Conservation (phyloP, 2,329 filamentous ascomycete genomes). For the Elsinoe australis region DNA sequence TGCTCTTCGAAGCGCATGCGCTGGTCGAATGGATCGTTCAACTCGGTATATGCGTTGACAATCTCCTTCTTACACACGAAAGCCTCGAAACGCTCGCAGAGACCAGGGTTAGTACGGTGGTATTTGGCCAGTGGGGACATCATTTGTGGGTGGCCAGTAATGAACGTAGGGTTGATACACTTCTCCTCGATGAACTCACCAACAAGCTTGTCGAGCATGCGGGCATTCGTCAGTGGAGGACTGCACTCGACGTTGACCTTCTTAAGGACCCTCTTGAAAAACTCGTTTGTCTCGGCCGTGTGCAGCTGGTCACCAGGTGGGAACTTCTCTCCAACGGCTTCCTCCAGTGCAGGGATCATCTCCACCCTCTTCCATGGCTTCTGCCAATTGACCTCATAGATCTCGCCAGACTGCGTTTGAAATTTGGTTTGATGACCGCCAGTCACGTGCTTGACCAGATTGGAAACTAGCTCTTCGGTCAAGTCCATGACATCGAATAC, state of each 20-base stretch:
- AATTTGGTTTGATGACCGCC: slow-evolving; percentile 80
- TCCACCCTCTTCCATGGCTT: slow-evolving; percentile 86
- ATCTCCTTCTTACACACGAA: slow-evolving; percentile 98
- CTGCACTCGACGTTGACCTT: slow-evolving; percentile 87
- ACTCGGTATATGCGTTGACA: slow-evolving; percentile 92
- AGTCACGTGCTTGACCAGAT: slow-evolving; percentile 79
- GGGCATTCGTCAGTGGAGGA: slow-evolving; percentile 82
- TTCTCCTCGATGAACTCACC: slow-evolving; percentile 94
- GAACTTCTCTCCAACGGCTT: slow-evolving; percentile 87
- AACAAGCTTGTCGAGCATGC: slow-evolving; percentile 87
- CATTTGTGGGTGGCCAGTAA: slow-evolving; percentile 69
- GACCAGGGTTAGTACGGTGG: slow-evolving; percentile 69
- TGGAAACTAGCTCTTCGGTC: slow-evolving; percentile 88
- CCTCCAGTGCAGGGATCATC: slow-evolving; percentile 91
- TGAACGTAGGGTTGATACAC: slow-evolving; percentile 89
- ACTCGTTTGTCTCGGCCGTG: slow-evolving; percentile 79
- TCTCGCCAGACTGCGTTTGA: slow-evolving; percentile 77
- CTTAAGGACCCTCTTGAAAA: slow-evolving; percentile 74
- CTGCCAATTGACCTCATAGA: slow-evolving; percentile 91
- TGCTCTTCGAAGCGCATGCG: slow-evolving; percentile 89
- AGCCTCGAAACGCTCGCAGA: slow-evolving; percentile 95
- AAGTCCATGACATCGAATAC: slow-evolving; percentile 84
- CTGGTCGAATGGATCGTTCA: slow-evolving; percentile 96
- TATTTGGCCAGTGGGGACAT: slow-evolving; percentile 97
- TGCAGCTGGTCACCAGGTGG: slow-evolving; percentile 82